Evolutionary conservation across 2,329 filamentous ascomycete genomes (phyloP).

Genomic region (Periconia digitata): DNA sequence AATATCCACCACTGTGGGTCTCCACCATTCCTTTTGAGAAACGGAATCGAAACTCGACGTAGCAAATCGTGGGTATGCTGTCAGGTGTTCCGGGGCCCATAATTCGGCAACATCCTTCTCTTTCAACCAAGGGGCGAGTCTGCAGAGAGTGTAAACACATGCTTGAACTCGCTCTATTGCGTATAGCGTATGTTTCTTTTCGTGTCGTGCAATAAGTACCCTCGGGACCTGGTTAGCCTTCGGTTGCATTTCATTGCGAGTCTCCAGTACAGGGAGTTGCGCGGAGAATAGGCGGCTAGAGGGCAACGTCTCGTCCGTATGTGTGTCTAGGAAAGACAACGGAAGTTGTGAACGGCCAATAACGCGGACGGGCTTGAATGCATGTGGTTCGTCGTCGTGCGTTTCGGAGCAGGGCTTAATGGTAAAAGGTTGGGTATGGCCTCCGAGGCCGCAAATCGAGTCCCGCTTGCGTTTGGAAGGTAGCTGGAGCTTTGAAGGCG

Average conservation of each 20-base stretch:
- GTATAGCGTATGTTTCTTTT: conserved; percentile 71
- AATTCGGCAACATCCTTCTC: conserved; percentile 53
- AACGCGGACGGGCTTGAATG: conserved; percentile 37
- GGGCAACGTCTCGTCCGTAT: conserved; percentile 21
- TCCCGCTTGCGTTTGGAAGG: conserved; percentile 37
- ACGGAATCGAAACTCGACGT: conserved; percentile 38
- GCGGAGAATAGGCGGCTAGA: conserved; percentile 39
- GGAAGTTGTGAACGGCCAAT: conserved; percentile 41
- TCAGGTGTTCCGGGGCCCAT: conserved; percentile 22
- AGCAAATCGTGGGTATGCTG: conserved; percentile 61
- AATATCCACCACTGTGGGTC: conserved; percentile 25
- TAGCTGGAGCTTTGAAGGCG: conserved; percentile 23
- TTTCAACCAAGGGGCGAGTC: conserved; percentile 67
- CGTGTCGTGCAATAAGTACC: conserved; percentile 39
- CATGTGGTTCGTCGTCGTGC: conserved; percentile 28
- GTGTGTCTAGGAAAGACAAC: conserved; percentile 41
- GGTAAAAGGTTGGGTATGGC: conserved; percentile 29
- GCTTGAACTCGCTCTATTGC: conserved; percentile 68
- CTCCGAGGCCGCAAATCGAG: conserved; percentile 29
- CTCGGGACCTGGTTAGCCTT: conserved; percentile 12
- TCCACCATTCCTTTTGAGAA: conserved; percentile 32
- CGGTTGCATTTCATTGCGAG: conserved; percentile 7
- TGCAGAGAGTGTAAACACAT: conserved; percentile 68
- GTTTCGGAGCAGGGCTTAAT: conserved; percentile 36
- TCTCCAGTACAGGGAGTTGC: conserved; percentile 35